Conservation (phyloP, 768 basidiomycete species). For the Mycena haematopus region DNA sequence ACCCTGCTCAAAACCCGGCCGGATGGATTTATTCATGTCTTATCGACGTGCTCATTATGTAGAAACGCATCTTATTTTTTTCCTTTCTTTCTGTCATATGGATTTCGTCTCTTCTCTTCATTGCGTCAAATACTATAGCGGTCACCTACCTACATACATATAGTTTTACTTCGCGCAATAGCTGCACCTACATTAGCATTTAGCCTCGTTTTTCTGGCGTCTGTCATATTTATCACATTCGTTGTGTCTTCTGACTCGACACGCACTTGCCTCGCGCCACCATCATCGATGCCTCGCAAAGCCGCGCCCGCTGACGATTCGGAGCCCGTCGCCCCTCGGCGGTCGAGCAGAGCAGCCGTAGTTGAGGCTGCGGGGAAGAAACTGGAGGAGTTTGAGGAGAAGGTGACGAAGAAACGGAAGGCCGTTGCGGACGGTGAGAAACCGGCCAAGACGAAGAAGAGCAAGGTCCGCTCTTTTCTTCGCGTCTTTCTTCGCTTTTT, state of each 20-base stretch:
- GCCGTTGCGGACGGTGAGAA: conserved; percentile 40
- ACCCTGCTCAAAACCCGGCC: conserved; percentile 4
- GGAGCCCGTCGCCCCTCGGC: conserved; percentile 49
- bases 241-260: conserved; percentile 21
- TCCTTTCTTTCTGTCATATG: not conserved
- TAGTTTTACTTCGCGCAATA: conserved; percentile 21
- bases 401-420: conserved; percentile 41
- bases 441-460: conserved; percentile 46
- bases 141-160: conserved; percentile 5
- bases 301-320: conserved; percentile 34
- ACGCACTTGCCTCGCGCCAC: conserved; percentile 27
- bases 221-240: conserved; percentile 21
- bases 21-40: conserved; percentile 29
- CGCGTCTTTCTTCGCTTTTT: conserved; percentile 6
- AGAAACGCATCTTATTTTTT: conserved; percentile 13
- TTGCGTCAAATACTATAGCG: not conserved
- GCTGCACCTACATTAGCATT: conserved; percentile 21
- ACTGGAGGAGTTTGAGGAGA: conserved; percentile 40
- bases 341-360: conserved; percentile 56
- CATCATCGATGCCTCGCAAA: conserved; percentile 42
- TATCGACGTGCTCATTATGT: conserved; percentile 16
- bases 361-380: conserved; percentile 47
- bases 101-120: not conserved
- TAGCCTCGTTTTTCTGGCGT: conserved; percentile 15
- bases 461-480: conserved; percentile 35